Conservation (phyloP, 768 basidiomycete species). For the Grammothele lineata region DNA sequence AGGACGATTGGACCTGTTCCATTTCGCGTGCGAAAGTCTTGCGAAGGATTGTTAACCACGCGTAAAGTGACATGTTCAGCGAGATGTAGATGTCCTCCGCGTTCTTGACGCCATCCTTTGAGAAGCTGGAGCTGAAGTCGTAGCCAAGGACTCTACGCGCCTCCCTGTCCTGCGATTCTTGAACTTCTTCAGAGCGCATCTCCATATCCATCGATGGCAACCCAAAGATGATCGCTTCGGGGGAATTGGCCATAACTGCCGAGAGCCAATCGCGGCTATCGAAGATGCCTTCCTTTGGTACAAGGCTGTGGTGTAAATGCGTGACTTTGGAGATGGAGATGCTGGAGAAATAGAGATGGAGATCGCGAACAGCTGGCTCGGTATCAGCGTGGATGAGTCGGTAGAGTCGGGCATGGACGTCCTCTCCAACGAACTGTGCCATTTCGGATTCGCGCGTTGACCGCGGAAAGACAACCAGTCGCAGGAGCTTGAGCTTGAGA, state of each 20-base stretch:
- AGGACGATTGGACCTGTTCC: slow-evolving; percentile 62
- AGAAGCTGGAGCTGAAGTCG: slow-evolving; percentile 69
- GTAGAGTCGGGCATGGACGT: slow-evolving; percentile 67
- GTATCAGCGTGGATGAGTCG: slow-evolving; percentile 52
- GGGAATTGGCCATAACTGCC: slow-evolving; percentile 52
- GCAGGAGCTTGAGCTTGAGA: slow-evolving; percentile 59
- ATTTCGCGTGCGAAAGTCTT: slow-evolving; percentile 75
- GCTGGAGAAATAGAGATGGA: slow-evolving; percentile 70
- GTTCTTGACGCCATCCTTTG: slow-evolving; percentile 41
- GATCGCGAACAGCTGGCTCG: slow-evolving; percentile 52
- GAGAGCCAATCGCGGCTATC: slow-evolving; percentile 58
- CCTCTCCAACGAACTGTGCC: slow-evolving; percentile 66
- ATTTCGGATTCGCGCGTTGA: slow-evolving; percentile 75
- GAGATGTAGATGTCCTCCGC: slow-evolving; percentile 82
- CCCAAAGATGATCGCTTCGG: slow-evolving; percentile 73
- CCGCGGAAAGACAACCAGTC: slow-evolving; percentile 73
- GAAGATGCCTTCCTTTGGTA: slow-evolving; percentile 28
- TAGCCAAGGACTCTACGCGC: slow-evolving; percentile 46
- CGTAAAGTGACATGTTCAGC: slow-evolving; percentile 76
- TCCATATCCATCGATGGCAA: slow-evolving; percentile 78
- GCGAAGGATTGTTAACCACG: slow-evolving; percentile 74
- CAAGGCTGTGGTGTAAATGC: slow-evolving; percentile 50
- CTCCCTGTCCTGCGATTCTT: slow-evolving; percentile 28
- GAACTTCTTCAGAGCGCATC: slow-evolving; percentile 68
- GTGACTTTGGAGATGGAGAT: slow-evolving; percentile 72